Base-by-base conservation (phyloP, 257 asterid genomes). In the Parsonsia alboflavescens region DNA sequence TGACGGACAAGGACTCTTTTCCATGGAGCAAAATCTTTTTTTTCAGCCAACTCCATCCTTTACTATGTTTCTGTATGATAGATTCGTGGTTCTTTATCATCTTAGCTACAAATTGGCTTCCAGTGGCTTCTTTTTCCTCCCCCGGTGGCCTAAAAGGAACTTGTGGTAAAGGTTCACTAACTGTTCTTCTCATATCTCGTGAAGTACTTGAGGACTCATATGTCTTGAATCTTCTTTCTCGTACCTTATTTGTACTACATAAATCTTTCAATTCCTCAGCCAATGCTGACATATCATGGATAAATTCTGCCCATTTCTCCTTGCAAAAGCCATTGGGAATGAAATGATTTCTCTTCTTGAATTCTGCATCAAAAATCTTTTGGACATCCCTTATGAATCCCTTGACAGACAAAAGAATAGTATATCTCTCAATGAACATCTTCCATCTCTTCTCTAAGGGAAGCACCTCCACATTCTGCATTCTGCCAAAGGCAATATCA, bases 361-460 rank as follows among this genome's bases (percentile, higher is more conserved):
- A 62, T 73, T 82, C 82, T 9, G 42, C 73, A 46, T 79, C 79
- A 15, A 87, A 85, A 54, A 64, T 65, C 36, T 49, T 68, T 44
- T 48, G 77, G 41, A 87, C 80, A 64, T 90, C 84, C 7, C 59
- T 59, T 7, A 84, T 66, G 73, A 88, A 93, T 8, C 91, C 91
- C 75, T 73, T 86, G 50, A 82, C 53, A 74, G 84, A 45, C 75
- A 86, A 42, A 5, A 77, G 74, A 75, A 89, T 80, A 17, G 79
- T 73, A 61, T 86, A 93, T 68, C 79, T 89, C 87, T 93, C 96
- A 9, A 93, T 72, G 2, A 36, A 58, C 77, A 84, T 79, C 79
- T 80, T 85, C 95, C 96, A 91, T 69, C 86, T 82, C 76, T 87
- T 91, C 84, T 91, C 97, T 70, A 87, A 41, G 7, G 91, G 93